Evolutionary conservation across 805 yeast species (phyloP), one percentile per base, ranked within the genome.

Genomic region (Danielia reshetovae): DNA sequence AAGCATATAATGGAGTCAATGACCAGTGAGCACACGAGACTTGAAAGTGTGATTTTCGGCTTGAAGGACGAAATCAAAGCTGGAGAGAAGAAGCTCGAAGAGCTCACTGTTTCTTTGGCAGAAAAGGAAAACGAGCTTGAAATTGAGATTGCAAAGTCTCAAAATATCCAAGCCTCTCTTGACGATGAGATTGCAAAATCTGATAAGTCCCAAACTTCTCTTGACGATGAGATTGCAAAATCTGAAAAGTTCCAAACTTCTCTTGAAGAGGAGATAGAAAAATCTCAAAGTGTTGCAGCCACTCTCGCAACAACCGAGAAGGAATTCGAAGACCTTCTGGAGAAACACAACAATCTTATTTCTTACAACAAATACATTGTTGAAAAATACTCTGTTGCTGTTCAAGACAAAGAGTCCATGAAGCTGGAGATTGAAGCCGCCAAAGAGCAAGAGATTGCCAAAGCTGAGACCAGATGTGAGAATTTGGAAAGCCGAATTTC

Each of bases 311-410:
- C 13, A n/a, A 17, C 15, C 18, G 14, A 10, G 6, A 3, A 7
- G 10, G 32, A 30, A 17, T 16, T 15, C 6, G 23, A 19, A n/a
- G 29, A 31, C 5, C 13, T 31, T 18, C 17, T 22, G 11, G 12
- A 19, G 12, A 31, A 31, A 14, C 34, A 31, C 19, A 19, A 13
- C 15, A 27, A 25, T 11, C 25, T 31, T 11, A 21, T 31, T 4
- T 25, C 34, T 7, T 25, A 25, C 24, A 31, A 31, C 23, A 24
- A 31, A 18, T 25, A 15, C 15, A 26, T 31, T 13, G 34, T 25
- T 7, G 34, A 31, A 24, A 31, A 31, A 14, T 25, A 31, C 18
- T 16, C 24, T 8, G 14, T 16, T 13, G 29, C 28, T 18, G 17
- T 31, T 18, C 28, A 31, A 15, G 34, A 31, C 7, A 31, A 18